These are phyloP conservation scores for Rubroshorea leprosula DNA, from an alignment of 345 rosid species.

Conservation along the genomic window DNA sequence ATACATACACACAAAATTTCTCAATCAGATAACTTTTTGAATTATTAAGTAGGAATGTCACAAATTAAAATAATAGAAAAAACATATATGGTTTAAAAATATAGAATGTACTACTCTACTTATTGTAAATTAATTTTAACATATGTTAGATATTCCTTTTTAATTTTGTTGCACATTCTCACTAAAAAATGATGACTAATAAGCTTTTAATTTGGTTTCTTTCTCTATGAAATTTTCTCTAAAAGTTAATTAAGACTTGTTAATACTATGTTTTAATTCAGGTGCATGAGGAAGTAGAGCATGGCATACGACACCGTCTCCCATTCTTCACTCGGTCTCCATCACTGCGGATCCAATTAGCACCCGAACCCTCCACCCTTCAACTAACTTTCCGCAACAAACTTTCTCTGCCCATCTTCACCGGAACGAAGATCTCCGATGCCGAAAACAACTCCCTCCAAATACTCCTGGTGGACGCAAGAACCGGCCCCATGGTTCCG, in stretches of 20 bases:
- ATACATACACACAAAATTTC: no score
- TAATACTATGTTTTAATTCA: conserved; percentile 1
- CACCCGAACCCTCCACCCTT: conserved; percentile 37
- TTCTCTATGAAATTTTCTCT: neutral
- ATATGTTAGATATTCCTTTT: no score
- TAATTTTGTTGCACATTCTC: no score
- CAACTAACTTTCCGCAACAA: conserved; percentile 29
- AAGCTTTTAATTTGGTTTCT: no score
- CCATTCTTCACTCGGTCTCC: conserved; percentile 37
- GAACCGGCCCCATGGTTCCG: conserved; percentile 6
- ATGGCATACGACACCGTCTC: conserved; percentile 29
- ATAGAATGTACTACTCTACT: no score
- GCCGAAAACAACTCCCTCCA: conserved; percentile 40
- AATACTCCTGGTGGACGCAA: conserved; percentile 40
- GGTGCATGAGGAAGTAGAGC: conserved; percentile 82
- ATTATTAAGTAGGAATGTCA: no score
- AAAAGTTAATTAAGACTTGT: neutral
- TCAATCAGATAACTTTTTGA: no score
- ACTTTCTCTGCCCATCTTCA: conserved; percentile 30
- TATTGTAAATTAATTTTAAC: no score
- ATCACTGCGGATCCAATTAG: conserved; percentile 34
- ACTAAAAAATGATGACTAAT: no score
- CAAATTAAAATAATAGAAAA: no score
- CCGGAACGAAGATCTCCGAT: conserved; percentile 48
- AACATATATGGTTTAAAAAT: no score